phyloP scores from a whole-genome alignment of 164 flowering plant species.

The Macadamia tetraphylla region DNA sequence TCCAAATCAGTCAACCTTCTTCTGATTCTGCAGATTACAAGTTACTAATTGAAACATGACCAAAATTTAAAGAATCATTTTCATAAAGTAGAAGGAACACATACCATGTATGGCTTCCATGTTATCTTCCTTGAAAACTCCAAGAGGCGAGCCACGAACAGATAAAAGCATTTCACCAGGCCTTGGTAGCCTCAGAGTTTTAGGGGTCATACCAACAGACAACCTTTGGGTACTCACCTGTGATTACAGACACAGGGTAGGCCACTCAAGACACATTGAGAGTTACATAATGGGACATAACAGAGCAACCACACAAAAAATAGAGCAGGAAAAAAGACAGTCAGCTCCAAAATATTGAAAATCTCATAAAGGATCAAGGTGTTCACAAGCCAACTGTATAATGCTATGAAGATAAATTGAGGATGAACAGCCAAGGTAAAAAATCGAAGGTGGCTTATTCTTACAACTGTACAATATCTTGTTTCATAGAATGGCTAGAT shows the following conservation, averaged over 20 bases:
- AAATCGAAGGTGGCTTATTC: background rate
- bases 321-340: background rate
- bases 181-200: conserved; percentile 70
- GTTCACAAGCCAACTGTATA: no score
- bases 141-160: conserved; percentile 86
- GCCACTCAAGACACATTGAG: background rate
- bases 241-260: conserved; percentile 1
- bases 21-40: conserved; percentile 33
- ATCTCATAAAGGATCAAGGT: background rate
- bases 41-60: conserved; percentile 4
- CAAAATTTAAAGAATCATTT: background rate
- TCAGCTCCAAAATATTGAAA: background rate
- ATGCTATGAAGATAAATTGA: background rate
- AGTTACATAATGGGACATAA: background rate
- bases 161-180: conserved; percentile 87
- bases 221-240: conserved; percentile 57
- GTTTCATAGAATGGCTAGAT: background rate
- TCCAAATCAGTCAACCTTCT: conserved; percentile 21
- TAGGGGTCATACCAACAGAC: conserved; percentile 79
- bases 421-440: background rate
- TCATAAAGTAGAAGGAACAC: conserved; percentile 1
- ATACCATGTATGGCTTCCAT: conserved; percentile 85
- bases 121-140: conserved; percentile 78
- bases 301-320: background rate
- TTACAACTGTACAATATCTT: background rate